Conservation (phyloP, 2,329 filamentous ascomycete species). For the Penicillium griseofulvum region DNA sequence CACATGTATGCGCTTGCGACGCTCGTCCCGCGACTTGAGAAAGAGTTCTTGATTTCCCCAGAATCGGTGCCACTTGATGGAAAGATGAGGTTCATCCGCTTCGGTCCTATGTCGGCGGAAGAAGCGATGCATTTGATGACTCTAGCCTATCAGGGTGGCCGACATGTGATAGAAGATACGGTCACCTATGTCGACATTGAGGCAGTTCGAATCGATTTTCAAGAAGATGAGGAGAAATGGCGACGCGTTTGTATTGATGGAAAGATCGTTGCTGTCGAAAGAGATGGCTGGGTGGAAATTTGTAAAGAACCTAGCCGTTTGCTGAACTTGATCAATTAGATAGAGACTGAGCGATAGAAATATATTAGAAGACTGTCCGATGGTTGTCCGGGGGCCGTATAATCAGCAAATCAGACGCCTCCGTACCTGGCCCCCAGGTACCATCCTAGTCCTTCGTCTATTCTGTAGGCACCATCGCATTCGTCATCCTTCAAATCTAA, state of each 20-base stretch:
- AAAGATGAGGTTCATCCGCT: conserved; percentile 68
- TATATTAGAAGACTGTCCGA: not conserved
- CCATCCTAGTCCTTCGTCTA: not conserved
- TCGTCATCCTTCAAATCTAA: not conserved
- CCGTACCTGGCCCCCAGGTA: too few relatives aligned
- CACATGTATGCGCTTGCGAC: conserved; percentile 77
- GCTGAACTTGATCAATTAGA: conserved; percentile 18
- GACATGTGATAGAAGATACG: conserved; percentile 52
- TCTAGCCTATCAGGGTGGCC: conserved; percentile 56
- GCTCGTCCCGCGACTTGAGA: conserved; percentile 77
- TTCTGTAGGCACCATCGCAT: not conserved
- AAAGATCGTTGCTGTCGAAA: conserved; percentile 72
- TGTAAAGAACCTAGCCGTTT: conserved; percentile 23
- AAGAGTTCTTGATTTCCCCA: conserved; percentile 78
- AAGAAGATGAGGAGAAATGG: conserved; percentile 65
- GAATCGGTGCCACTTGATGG: conserved; percentile 67
- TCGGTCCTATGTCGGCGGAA: conserved; percentile 64
- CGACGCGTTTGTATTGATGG: conserved; percentile 89
- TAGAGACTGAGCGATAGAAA: not conserved
- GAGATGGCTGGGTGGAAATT: conserved; percentile 69
- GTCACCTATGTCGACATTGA: conserved; percentile 73
- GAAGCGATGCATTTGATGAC: conserved; percentile 76
- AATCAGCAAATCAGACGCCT: too few relatives aligned
- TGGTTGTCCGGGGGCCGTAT: too few relatives aligned
- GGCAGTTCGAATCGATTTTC: conserved; percentile 63